Base-by-base conservation (phyloP, 495 filamentous ascomycete genomes). In the Aspergillus olivimuriae region DNA sequence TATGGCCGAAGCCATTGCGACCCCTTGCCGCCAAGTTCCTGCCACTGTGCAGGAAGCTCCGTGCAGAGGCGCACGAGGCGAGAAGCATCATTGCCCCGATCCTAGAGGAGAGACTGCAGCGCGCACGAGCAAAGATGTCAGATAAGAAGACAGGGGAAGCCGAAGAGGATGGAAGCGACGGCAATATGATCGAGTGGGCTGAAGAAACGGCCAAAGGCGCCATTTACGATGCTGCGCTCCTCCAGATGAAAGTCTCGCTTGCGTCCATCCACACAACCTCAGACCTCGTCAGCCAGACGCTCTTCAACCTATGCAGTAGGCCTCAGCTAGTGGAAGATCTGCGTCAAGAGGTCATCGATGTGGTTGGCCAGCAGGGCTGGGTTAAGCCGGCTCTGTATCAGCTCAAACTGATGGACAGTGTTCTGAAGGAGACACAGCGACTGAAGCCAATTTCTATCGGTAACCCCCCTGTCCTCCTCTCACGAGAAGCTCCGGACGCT, bases 401-500 rank as follows among this genome's bases (percentile, higher is more conserved):
- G 5, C 37, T 26, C 18, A 39, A 39, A 14, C 15, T 39, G 18
- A 23, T 39, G 37, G 37, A 39, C 17, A 39, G 37, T 23, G 10
- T 23, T 3, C 19, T 39, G 4, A 39, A 39, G 14, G 37, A 39
- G 17, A 24, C 3, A 3, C 37, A 39, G 22, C 17, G 37, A 7
- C 8, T 39, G 18, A 39, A 39, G 37, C 37, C 37, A 6, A 34
- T 34, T 34, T 6, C 6, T 4, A 17, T 34, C 15, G 15, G 32
- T 34, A 62, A 52, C n/a, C n/a, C n/a, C n/a, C n/a, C 58, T n/a
- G 51, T 64, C 12, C 41, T 44, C 2, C 58, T 50, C 10, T 55
- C 0, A 43, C 59, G 1, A 45, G 51, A 28, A 6, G 6, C 24
- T 28, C 11, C n/a, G n/a, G 24, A 28, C 11, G 11, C 6, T 6